Conservation (phyloP, 306 rosid species). For the Vicia sativa region DNA sequence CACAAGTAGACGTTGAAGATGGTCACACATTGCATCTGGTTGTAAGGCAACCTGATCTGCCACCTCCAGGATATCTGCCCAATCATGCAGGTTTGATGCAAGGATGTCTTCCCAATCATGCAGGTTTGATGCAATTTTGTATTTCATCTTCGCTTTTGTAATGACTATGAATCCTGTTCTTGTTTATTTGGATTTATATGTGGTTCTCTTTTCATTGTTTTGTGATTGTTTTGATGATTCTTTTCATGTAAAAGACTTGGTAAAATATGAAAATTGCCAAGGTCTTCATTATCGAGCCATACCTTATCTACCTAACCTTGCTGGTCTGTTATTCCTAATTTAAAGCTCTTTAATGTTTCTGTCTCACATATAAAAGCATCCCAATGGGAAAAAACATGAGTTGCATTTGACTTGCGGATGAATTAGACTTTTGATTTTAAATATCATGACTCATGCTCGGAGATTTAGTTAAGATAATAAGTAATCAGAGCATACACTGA, state of each 20-base stretch:
- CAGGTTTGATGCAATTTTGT: slow-evolving; percentile 59
- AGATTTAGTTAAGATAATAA: slow-evolving; percentile 24
- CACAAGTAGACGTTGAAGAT: slow-evolving; percentile 88
- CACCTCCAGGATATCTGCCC: slow-evolving; percentile 58
- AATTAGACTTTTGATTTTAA: slow-evolving; percentile 19
- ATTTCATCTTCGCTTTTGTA: slow-evolving; percentile 25
- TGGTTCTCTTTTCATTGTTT: slow-evolving; percentile 10
- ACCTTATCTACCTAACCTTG: slow-evolving; percentile 14
- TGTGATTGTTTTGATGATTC: slow-evolving; percentile 18
- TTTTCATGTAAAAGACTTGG: slow-evolving; percentile 29
- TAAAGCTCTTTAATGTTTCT: slow-evolving; percentile 20
- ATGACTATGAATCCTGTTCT: slow-evolving; percentile 19
- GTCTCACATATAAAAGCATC: slow-evolving; percentile 20
- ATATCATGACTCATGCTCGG: slow-evolving; percentile 4
- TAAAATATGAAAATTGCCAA: slow-evolving; percentile 8
- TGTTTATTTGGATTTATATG: slow-evolving; percentile 18
- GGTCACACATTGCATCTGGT: slow-evolving; percentile 99
- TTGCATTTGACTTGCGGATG: slow-evolving; percentile 1
- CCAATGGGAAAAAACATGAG: background rate
- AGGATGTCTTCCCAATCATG: slow-evolving; percentile 60
- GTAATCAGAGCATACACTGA: slow-evolving; percentile 6
- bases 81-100: slow-evolving; percentile 68
- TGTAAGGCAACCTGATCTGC: slow-evolving; percentile 77
- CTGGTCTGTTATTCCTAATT: slow-evolving; percentile 19
- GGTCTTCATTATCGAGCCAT: slow-evolving; percentile 3